Evolutionary conservation across 2,329 filamentous ascomycete genomes (phyloP).

Genomic region (Colletotrichum gigasporum): DNA sequence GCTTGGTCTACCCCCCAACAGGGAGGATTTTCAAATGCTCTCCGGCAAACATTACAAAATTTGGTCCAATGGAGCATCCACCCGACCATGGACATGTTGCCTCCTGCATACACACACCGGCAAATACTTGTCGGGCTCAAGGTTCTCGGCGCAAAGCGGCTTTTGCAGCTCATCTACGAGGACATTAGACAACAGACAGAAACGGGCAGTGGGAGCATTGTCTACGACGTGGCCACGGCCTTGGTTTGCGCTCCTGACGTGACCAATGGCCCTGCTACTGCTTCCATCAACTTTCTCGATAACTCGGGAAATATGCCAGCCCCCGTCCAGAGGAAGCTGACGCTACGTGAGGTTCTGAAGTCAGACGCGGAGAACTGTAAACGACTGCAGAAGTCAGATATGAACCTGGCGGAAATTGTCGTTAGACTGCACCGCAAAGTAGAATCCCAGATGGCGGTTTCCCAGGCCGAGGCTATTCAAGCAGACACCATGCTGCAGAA

Average conservation of each 20-base stretch:
- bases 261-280: conserved; percentile 51
- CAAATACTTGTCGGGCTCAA: conserved; percentile 70
- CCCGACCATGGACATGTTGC: conserved; percentile 62
- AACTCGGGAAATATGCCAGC: conserved; percentile 46
- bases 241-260: conserved; percentile 75
- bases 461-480: conserved; percentile 44
- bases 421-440: conserved; percentile 72
- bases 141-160: conserved; percentile 68
- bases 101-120: conserved; percentile 76
- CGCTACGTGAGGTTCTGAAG: conserved; percentile 68
- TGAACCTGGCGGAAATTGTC: conserved; percentile 66
- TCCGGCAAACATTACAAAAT: conserved; percentile 69
- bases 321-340: conserved; percentile 57
- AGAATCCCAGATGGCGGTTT: conserved; percentile 68
- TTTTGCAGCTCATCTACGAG: conserved; percentile 71
- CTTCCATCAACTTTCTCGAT: conserved; percentile 43
- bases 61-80: conserved; percentile 75
- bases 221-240: conserved; percentile 75
- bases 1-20: conserved; percentile 68
- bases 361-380: conserved; percentile 67
- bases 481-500: conserved; percentile 52
- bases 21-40: conserved; percentile 64
- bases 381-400: conserved; percentile 64
- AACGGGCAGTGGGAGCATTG: conserved; percentile 65
- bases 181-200: conserved; percentile 73